These are phyloP conservation scores for Mucor lusitanicus DNA, from an alignment of 371 early-diverging fungal species.

Conservation along the genomic window DNA sequence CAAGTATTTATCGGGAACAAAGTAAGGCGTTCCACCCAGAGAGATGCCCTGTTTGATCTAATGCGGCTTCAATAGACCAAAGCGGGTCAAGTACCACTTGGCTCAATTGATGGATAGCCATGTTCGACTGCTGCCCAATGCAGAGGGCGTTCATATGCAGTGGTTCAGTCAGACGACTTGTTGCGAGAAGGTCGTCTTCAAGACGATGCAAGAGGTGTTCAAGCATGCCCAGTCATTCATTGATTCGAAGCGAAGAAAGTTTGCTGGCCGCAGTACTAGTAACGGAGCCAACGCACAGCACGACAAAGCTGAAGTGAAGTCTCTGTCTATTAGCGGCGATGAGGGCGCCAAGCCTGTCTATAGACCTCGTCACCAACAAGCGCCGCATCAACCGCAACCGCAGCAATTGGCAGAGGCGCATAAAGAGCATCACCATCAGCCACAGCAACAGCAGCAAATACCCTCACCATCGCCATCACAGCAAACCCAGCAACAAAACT, in stretches of 20 bases:
- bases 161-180: constrained; percentile 72
- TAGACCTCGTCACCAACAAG: neutral
- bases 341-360: neutral
- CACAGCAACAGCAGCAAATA: neutral
- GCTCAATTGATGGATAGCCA: constrained; percentile 68
- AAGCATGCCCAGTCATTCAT: constrained; percentile 68
- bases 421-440: constrained; percentile 3
- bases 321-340: neutral
- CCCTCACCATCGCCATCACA: constrained; percentile 8
- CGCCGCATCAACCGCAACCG: neutral
- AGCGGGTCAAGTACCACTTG: constrained; percentile 77
- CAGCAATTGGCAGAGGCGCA: constrained; percentile 5
- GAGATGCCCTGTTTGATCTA: neutral
- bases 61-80: constrained; percentile 50
- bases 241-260: constrained; percentile 43
- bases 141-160: constrained; percentile 73
- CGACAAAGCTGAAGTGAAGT: neutral
- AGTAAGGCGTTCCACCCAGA: constrained; percentile 31
- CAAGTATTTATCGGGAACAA: constrained; percentile 79
- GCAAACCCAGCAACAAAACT: constrained; percentile 16
- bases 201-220: constrained; percentile 82
- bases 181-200: constrained; percentile 69
- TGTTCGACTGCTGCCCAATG: constrained; percentile 62
- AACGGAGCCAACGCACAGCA: neutral
- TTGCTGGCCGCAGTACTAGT: neutral